These are phyloP conservation scores for Metschnikowia corniflorae DNA, from an alignment of 805 yeast genomes.

Conservation along the genomic window DNA sequence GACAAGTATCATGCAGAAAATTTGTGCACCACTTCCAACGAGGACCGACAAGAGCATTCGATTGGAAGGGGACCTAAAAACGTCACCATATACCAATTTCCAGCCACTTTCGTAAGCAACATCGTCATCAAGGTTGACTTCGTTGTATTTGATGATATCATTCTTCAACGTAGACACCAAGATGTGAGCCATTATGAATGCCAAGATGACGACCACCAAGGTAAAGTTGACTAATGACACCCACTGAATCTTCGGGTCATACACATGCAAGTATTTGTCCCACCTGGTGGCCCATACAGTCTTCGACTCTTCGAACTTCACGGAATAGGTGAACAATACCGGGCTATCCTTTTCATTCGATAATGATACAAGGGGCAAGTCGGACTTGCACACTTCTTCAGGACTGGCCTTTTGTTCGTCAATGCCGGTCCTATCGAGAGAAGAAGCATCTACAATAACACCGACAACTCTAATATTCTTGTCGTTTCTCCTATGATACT, in stretches of 20 bases:
- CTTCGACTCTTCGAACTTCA: constrained; percentile 61
- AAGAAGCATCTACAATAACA: constrained; percentile 68
- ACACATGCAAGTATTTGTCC: constrained; percentile 92
- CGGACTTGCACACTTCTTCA: constrained; percentile 29
- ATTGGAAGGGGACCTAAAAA: constrained; percentile 77
- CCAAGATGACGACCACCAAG: constrained; percentile 70
- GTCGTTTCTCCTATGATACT: constrained; percentile 73
- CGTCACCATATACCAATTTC: constrained; percentile 95
- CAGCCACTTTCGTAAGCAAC: constrained; percentile 93
- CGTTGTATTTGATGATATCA: constrained; percentile 87
- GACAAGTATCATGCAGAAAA: constrained; percentile 68
- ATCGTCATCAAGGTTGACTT: constrained; percentile 80
- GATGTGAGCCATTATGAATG: constrained; percentile 74
- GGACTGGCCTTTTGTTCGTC: constrained; percentile 19
- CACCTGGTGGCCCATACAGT: constrained; percentile 98
- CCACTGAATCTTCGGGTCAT: constrained; percentile 95
- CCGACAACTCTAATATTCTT: constrained; percentile 86
- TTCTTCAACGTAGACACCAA: constrained; percentile 73
- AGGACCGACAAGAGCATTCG: constrained; percentile 72
- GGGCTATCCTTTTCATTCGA: constrained; percentile 41
- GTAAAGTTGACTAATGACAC: constrained; percentile 86
- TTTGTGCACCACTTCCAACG: constrained; percentile 85
- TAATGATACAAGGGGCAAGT: constrained; percentile 44
- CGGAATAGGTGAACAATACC: constrained; percentile 85
- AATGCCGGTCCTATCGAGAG: constrained; percentile 39